phyloP scores from a whole-genome alignment of 345 rosid species.

The Nephelium lappaceum region DNA sequence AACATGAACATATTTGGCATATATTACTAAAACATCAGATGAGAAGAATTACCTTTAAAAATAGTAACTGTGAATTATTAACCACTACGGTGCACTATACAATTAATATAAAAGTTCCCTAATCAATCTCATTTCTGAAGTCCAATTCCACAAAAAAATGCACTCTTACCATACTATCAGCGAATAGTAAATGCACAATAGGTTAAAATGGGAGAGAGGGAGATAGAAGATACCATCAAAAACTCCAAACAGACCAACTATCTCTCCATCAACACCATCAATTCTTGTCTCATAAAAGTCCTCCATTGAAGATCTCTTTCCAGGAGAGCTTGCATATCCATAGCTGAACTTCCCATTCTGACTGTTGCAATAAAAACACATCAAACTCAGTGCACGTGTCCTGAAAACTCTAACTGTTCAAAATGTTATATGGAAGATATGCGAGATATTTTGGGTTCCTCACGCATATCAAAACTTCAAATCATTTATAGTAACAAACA shows the following conservation, averaged over 20 bases:
- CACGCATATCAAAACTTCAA: background rate
- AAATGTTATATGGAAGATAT: background rate
- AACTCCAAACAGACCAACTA: slow-evolving; percentile 97
- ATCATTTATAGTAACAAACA: background rate
- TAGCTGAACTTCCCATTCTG: slow-evolving; percentile 95
- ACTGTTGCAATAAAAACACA: slow-evolving; percentile 47
- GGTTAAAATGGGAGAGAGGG: slow-evolving; percentile 5
- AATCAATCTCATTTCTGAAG: background rate
- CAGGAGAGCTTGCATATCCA: slow-evolving; percentile 98
- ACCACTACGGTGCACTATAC: background rate
- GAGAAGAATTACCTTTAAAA: background rate
- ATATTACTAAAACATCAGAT: background rate
- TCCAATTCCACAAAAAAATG: background rate
- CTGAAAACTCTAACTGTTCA: background rate
- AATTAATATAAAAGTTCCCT: background rate
- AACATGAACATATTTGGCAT: background rate
- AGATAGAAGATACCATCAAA: slow-evolving; percentile 75
- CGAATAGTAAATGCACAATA: background rate
- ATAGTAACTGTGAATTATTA: background rate
- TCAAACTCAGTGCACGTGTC: slow-evolving; percentile 14
- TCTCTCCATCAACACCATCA: slow-evolving; percentile 88
- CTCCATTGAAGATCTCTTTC: slow-evolving; percentile 98
- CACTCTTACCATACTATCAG: background rate
- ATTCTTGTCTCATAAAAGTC: slow-evolving; percentile 97
- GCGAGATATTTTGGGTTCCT: background rate